These are phyloP conservation scores for Curvularia sp. DNA, from an alignment of 2,329 filamentous ascomycete genomes.

Conservation along the genomic window DNA sequence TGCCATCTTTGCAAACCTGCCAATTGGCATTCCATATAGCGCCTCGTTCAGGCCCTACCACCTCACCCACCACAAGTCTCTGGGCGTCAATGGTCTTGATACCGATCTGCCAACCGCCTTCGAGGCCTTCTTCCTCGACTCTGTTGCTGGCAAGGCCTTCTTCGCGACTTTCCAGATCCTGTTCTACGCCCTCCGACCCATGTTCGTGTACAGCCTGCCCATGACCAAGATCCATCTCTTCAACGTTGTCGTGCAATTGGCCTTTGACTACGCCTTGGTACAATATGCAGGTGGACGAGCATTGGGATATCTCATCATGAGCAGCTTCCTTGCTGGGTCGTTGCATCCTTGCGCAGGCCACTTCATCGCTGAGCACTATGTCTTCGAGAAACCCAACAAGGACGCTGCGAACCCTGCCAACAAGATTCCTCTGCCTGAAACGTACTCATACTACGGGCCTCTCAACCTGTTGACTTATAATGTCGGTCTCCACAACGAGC, in stretches of 20 bases:
- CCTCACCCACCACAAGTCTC: conserved; percentile 97
- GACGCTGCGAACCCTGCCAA: conserved; percentile 62
- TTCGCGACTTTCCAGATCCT: conserved; percentile 99
- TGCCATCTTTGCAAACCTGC: conserved; percentile 92
- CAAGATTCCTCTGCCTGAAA: conserved; percentile 75
- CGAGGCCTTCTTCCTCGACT: conserved; percentile 93
- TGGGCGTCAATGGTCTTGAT: conserved; percentile 94
- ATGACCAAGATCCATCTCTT: conserved; percentile 83
- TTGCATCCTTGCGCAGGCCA: conserved; percentile 94
- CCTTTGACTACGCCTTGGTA: conserved; percentile 77
- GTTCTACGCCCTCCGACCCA: conserved; percentile 96
- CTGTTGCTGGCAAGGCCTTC: conserved; percentile 94
- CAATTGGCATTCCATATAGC: conserved; percentile 94
- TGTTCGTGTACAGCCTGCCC: conserved; percentile 89
- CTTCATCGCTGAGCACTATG: conserved; percentile 93
- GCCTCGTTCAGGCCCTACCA: conserved; percentile 98
- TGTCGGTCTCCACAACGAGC: conserved; percentile 96
- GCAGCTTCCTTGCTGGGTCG: conserved; percentile 90
- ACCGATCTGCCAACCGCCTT: conserved; percentile 92
- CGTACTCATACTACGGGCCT: conserved; percentile 94
- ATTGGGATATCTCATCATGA: conserved; percentile 83
- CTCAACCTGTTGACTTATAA: conserved; percentile 96
- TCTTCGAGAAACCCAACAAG: conserved; percentile 60
- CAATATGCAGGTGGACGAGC: conserved; percentile 67
- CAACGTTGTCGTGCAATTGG: conserved; percentile 79